Evolutionary conservation across 768 basidiomycete genomes (phyloP).

Genomic region (Podaxis sp.): DNA sequence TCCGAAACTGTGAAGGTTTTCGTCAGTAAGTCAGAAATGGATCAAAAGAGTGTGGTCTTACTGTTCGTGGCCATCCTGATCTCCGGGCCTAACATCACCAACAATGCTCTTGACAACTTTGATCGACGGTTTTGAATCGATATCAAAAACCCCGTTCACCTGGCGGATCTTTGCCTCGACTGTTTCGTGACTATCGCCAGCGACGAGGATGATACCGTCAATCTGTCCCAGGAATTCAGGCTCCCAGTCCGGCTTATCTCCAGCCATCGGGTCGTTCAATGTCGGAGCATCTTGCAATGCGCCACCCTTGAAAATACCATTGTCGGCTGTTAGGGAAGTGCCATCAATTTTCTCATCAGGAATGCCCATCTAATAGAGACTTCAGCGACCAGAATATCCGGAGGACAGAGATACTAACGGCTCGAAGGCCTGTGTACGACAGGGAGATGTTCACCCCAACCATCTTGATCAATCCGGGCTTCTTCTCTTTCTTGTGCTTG

Average conservation of each 20-base stretch:
- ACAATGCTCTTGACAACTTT: constrained; percentile 30
- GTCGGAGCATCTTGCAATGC: constrained; percentile 34
- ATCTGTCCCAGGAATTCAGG: constrained; percentile 39
- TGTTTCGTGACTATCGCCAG: constrained; percentile 37
- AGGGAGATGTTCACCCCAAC: constrained; percentile 50
- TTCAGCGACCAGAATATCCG: neutral
- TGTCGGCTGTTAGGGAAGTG: constrained; percentile 23
- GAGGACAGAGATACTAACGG: constrained; percentile 20
- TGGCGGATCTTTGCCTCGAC: constrained; percentile 30
- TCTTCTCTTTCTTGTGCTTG: constrained; percentile 33
- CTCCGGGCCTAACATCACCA: constrained; percentile 41
- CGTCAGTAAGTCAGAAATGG: neutral
- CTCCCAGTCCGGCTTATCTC: constrained; percentile 42
- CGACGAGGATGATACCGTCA: constrained; percentile 46
- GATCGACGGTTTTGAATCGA: constrained; percentile 28
- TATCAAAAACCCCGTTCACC: constrained; percentile 32
- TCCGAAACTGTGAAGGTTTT: constrained; percentile 34
- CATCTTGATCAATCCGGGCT: constrained; percentile 30
- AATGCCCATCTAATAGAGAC: neutral
- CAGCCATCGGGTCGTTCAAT: constrained; percentile 33
- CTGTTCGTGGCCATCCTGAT: constrained; percentile 44
- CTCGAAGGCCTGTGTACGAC: constrained; percentile 41
- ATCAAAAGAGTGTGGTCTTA: constrained; percentile 15
- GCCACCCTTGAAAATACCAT: constrained; percentile 31
- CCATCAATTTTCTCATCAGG: constrained; percentile 39